Evolutionary conservation across 495 filamentous ascomycete genomes (phyloP).

Genomic region (Staphylotrichum tortipilum): DNA sequence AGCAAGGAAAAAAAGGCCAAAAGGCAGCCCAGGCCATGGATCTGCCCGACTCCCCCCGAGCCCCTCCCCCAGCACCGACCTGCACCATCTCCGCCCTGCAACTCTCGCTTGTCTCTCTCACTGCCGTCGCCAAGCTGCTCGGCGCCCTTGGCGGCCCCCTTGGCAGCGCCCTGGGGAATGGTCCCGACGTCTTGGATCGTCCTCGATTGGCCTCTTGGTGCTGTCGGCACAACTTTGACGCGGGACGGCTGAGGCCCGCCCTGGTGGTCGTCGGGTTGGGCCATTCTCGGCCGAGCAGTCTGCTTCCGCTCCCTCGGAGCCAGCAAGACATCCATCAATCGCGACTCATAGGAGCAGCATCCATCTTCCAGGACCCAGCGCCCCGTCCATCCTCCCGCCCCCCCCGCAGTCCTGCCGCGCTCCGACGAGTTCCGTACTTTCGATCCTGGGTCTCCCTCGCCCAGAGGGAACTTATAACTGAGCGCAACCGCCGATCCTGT

Average conservation of each 20-base stretch:
- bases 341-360: no score
- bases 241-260: not conserved
- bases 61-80: no score
- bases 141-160: slow-evolving; percentile 14
- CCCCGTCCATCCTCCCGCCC: no score
- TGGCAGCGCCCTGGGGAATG: slow-evolving; percentile 6
- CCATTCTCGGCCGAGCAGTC: not conserved
- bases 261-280: not conserved
- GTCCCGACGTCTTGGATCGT: slow-evolving; percentile 12
- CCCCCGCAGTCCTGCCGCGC: no score
- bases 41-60: no score
- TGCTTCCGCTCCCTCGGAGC: not conserved
- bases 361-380: no score
- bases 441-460: no score
- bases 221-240: slow-evolving; percentile 4
- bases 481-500: no score
- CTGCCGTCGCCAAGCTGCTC: slow-evolving; percentile 19
- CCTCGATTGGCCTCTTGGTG: slow-evolving; percentile 8
- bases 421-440: no score
- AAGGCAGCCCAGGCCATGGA: no score
- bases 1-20: no score
- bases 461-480: no score
- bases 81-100: not conserved
- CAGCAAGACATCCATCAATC: not conserved
- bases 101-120: not conserved